These are phyloP conservation scores for Elongisporangium senticosum DNA, from an alignment of 352 stramenopile species.

Conservation along the genomic window DNA sequence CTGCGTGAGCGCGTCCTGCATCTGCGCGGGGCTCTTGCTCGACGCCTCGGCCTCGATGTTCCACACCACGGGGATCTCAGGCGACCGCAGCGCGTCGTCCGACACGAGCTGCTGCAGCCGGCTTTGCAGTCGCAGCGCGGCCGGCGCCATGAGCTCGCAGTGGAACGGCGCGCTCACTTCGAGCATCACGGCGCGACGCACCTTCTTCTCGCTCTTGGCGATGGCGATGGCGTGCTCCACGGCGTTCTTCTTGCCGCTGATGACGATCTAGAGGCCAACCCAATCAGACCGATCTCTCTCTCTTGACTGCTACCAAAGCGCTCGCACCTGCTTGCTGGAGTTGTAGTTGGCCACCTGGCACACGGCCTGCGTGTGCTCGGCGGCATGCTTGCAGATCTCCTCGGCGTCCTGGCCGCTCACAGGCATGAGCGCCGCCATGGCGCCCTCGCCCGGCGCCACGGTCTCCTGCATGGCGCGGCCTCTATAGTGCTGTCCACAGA, in stretches of 20 bases:
- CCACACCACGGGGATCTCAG: conserved; percentile 69
- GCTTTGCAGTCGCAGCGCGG: conserved; percentile 35
- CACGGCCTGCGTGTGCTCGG: conserved; percentile 24
- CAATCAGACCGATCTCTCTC: background rate
- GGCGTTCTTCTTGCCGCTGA: conserved; percentile 53
- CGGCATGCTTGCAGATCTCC: conserved; percentile 41
- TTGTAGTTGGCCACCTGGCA: conserved; percentile 89
- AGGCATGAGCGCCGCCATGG: conserved; percentile 80
- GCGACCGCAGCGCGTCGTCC: conserved; percentile 21
- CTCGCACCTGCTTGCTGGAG: conserved; percentile 68
- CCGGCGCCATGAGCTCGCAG: conserved; percentile 70
- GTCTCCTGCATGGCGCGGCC: conserved; percentile 67
- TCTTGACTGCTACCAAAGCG: background rate
- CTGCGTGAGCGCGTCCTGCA: conserved; percentile 39
- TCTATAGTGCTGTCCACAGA: conserved; percentile 37
- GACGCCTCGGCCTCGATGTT: conserved; percentile 58
- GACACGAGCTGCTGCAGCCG: conserved; percentile 26
- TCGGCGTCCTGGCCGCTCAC: conserved; percentile 43
- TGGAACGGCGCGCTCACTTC: conserved; percentile 86
- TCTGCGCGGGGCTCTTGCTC: conserved; percentile 29
- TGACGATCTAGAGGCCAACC: conserved; percentile 30
- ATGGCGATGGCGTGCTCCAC: conserved; percentile 47
- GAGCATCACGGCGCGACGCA: conserved; percentile 61
- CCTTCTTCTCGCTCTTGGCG: conserved; percentile 64
- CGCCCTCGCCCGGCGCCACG: conserved; percentile 38